phyloP scores from a whole-genome alignment of 306 rosid species.

The Trichosanthes cucumerina region DNA sequence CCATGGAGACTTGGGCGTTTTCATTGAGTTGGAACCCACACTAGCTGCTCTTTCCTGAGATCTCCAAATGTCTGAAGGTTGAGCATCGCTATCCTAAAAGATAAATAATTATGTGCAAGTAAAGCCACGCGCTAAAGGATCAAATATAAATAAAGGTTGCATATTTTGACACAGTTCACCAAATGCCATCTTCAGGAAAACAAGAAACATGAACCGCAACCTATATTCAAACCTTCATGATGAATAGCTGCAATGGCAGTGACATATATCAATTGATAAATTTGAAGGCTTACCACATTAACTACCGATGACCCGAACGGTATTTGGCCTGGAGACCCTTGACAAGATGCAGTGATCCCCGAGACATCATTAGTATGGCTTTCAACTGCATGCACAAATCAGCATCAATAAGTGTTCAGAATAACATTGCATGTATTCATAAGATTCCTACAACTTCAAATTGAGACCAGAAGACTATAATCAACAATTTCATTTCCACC shows the following conservation, averaged over 20 bases:
- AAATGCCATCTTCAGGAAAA: neutral
- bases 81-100: conserved; percentile 13
- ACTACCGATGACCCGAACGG: conserved; percentile 31
- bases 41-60: conserved; percentile 34
- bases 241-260: neutral
- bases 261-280: neutral
- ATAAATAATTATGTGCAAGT: conserved; percentile 3
- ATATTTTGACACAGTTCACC: neutral
- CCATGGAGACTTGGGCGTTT: conserved; percentile 67
- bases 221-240: neutral
- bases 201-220: neutral
- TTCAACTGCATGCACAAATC: conserved; percentile 21
- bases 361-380: conserved; percentile 36
- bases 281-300: conserved; percentile 29
- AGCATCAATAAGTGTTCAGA: conserved; percentile 1
- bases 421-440: neutral
- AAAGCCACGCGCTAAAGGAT: conserved; percentile 7
- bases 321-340: conserved; percentile 21
- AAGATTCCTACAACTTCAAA: neutral
- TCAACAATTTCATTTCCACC: neutral
- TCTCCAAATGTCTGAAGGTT: conserved; percentile 22
- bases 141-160: neutral
- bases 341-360: conserved; percentile 29
- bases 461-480: neutral
- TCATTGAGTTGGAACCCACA: conserved; percentile 31